Evolutionary conservation across 2,329 filamentous ascomycete species (phyloP), one percentile per base, ranked within the genome.

Genomic region (Escovopsis sp.): DNA sequence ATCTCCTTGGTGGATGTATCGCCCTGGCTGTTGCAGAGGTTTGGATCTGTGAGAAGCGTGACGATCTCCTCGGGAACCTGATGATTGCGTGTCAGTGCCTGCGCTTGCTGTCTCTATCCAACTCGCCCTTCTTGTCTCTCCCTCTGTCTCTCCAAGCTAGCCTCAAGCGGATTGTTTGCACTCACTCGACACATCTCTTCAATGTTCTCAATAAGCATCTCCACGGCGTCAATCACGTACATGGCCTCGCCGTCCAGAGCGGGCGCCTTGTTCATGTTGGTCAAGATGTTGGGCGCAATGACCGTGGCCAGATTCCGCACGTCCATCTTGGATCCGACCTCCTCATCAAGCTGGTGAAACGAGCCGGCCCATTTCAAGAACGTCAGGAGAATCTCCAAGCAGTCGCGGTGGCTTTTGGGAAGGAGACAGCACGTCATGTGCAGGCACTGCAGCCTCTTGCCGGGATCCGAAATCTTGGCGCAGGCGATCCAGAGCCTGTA

Each of bases 1-100:
- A 98, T 96, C 50, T 98, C 90, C 57, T 98, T 98, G 5, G 87
- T 93, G 2, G 88, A 94, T 42, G 94, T 78, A 40, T 98, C 88
- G 31, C 80, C 78, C 43, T 71, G 78, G 49, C 76, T 80, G 53
- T 78, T 84, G 58, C 92, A 88, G 35, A 94, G 72, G 16, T 72
- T 71, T 4, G 78, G 78, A 55, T 98, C 88, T 51, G 79, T 83
- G 18, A 96, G 67, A 35, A 94, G 77, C 35, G 82, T 79, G 49
- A 87, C 76, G 18, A 98, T 70, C 51, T 96, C 87, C 52, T 92
- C 85, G 1, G 90, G 90, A 32, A 98, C 86, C 90, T 96, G 33
- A 27, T 11, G 19, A 12, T 15, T 27, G 12, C 15, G 13, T 34
- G 23, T 31, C 10, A 35, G 27, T 26, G 10, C 6, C 18, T 8